Evolutionary conservation across 140 eudicot genomes (phyloP).

Genomic region (Cichorium intybus): DNA sequence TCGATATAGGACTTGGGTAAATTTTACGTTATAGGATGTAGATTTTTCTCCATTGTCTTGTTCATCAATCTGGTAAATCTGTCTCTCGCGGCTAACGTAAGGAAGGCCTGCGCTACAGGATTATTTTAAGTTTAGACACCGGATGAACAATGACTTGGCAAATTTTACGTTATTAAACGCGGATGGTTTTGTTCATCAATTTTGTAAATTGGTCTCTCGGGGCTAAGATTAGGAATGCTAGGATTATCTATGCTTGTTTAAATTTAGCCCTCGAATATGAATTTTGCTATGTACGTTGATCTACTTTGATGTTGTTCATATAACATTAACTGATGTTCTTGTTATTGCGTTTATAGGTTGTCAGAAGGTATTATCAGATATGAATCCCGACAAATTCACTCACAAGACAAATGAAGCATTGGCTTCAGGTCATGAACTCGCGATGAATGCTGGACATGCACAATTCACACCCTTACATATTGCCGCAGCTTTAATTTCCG

Average conservation of each 20-base stretch:
- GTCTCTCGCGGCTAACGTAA: too few relatives aligned
- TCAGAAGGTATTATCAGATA: neutral
- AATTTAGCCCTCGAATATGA: too few relatives aligned
- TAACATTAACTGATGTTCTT: neutral
- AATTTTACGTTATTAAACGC: too few relatives aligned
- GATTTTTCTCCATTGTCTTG: too few relatives aligned
- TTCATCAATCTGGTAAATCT: neutral
- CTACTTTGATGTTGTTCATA: neutral
- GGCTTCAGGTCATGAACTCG: constrained; percentile 66
- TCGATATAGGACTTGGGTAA: neutral
- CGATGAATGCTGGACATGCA: constrained; percentile 70
- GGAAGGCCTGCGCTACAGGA: neutral
- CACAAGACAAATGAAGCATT: constrained; percentile 89
- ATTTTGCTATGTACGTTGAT: neutral
- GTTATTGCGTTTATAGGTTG: constrained; percentile 4
- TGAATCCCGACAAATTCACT: constrained; percentile 90
- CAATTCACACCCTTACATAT: constrained; percentile 83
- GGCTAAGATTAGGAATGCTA: too few relatives aligned
- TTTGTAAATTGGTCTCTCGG: neutral
- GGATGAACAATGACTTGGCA: neutral
- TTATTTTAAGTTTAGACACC: neutral
- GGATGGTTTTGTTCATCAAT: neutral
- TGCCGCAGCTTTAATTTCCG: constrained; percentile 49
- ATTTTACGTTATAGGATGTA: neutral
- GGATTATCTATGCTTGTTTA: too few relatives aligned